Percentiles rank a stretch among this genome's conserved stretches.
Evolutionary conservation across 1,139 yeast genomes (phyloP).

Genomic region (Yamadazyma atmosphaerica): DNA sequence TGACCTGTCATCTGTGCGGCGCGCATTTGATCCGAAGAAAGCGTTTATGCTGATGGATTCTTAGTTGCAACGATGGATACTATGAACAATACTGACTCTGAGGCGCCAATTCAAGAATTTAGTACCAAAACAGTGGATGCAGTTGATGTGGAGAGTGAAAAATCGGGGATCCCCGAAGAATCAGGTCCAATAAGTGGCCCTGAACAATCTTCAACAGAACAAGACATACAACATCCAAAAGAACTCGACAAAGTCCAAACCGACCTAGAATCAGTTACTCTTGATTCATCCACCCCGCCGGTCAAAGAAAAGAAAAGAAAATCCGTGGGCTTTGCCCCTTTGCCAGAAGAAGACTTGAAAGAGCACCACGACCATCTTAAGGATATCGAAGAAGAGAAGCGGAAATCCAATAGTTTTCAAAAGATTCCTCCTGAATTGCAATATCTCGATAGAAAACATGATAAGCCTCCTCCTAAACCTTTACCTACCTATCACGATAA

Average conservation of each 20-base stretch:
- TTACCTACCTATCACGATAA: slow-evolving; percentile 6
- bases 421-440: slow-evolving; percentile 46
- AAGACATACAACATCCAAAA: not conserved
- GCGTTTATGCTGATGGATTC: too few species aligned
- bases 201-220: not conserved
- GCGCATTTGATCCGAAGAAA: not conserved
- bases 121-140: too few species aligned
- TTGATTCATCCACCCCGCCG: too few species aligned
- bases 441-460: slow-evolving; percentile 30
- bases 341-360: slow-evolving; percentile 37
- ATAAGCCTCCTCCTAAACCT: slow-evolving; percentile 22
- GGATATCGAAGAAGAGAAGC: slow-evolving; percentile 25
- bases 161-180: not conserved
- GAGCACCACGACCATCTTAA: slow-evolving; percentile 34
- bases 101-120: too few species aligned
- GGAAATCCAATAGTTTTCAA: slow-evolving; percentile 38
- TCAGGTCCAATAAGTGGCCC: not conserved
- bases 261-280: too few species aligned
- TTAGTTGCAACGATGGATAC: too few species aligned
- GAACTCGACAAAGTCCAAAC: too few species aligned
- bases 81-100: not conserved
- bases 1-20: not conserved
- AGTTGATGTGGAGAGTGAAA: too few species aligned
- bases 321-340: slow-evolving; percentile 44
- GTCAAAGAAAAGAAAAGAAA: slow-evolving; percentile 15